Conservation (phyloP, 345 rosid species). For the Sisymbrium altissimum region DNA sequence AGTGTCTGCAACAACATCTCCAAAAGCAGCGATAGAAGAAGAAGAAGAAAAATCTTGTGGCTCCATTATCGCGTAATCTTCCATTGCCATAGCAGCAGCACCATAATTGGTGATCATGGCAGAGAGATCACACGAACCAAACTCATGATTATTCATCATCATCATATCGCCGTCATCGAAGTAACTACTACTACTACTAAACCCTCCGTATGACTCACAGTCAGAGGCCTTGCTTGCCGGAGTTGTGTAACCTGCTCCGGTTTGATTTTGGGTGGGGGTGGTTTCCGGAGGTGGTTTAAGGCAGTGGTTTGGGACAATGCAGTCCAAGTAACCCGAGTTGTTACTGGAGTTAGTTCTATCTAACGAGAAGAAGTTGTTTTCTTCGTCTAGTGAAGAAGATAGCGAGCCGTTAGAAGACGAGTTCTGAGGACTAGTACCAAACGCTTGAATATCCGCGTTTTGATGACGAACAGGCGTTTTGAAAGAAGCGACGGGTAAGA, state of each 20-base stretch:
- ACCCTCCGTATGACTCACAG: conserved; percentile 22
- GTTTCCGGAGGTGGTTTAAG: conserved; percentile 62
- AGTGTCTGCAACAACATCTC: conserved; percentile 43
- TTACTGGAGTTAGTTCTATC: conserved; percentile 12
- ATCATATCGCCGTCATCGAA: conserved; percentile 25
- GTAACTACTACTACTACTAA: conserved; percentile 21
- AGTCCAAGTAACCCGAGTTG: conserved; percentile 88
- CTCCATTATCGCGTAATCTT: conserved; percentile 24
- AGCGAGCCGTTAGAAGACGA: conserved; percentile 37
- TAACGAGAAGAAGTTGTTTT: conserved; percentile 42
- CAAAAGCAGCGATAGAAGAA: conserved; percentile 39
- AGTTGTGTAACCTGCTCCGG: conserved; percentile 18
- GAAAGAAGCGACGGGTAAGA: conserved; percentile 20
- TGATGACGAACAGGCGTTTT: conserved; percentile 29
- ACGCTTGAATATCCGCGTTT: conserved; percentile 25
- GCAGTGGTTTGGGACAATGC: conserved; percentile 93
- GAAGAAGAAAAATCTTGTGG: conserved; percentile 36
- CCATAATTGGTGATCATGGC: conserved; percentile 46
- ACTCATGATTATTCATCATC: conserved; percentile 29
- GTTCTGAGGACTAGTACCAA: conserved; percentile 34
- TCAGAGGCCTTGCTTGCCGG: conserved; percentile 22
- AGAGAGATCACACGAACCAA: conserved; percentile 54
- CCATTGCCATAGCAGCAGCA: conserved; percentile 26
- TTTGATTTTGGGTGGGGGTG: conserved; percentile 8
- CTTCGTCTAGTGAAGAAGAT: conserved; percentile 41